phyloP scores from a whole-genome alignment of 208 protist genomes.

The Wallacemonas sp. region DNA sequence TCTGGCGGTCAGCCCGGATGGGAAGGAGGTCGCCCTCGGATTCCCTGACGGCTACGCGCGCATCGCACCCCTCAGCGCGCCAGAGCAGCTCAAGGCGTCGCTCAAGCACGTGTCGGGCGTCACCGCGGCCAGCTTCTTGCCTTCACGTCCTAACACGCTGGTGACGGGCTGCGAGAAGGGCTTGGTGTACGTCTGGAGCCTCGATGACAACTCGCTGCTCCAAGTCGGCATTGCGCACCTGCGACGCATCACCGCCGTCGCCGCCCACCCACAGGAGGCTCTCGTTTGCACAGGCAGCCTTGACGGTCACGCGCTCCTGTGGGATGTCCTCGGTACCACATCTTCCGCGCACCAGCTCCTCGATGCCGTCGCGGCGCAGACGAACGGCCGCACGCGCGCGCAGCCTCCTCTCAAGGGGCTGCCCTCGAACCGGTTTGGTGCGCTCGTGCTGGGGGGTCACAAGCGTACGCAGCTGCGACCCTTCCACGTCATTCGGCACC shows the following conservation, averaged over 20 bases:
- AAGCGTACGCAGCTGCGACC: constrained; percentile 23
- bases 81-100: constrained; percentile 21
- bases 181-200: constrained; percentile 83
- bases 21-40: constrained; percentile 52
- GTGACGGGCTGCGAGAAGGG: constrained; percentile 90
- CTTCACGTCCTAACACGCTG: constrained; percentile 61
- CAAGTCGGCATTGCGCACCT: constrained; percentile 51
- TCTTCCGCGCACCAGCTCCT: constrained; percentile 24
- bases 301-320: constrained; percentile 68
- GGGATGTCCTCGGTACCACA: constrained; percentile 33
- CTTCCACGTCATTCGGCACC: constrained; percentile 56
- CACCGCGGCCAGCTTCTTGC: constrained; percentile 67
- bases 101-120: constrained; percentile 37
- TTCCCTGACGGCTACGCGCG: constrained; percentile 51
- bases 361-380: constrained; percentile 8
- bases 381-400: not conserved
- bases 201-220: constrained; percentile 64
- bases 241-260: constrained; percentile 52
- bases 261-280: constrained; percentile 48
- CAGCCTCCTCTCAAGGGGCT: not conserved
- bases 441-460: not conserved
- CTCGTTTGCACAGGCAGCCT: constrained; percentile 54
- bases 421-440: constrained; percentile 6
- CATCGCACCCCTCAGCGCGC: constrained; percentile 24
- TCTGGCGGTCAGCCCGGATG: constrained; percentile 47